Evolutionary conservation across 306 rosid species (phyloP), one percentile per base, ranked within the genome.

Genomic region (Castanopsis chinensis): DNA sequence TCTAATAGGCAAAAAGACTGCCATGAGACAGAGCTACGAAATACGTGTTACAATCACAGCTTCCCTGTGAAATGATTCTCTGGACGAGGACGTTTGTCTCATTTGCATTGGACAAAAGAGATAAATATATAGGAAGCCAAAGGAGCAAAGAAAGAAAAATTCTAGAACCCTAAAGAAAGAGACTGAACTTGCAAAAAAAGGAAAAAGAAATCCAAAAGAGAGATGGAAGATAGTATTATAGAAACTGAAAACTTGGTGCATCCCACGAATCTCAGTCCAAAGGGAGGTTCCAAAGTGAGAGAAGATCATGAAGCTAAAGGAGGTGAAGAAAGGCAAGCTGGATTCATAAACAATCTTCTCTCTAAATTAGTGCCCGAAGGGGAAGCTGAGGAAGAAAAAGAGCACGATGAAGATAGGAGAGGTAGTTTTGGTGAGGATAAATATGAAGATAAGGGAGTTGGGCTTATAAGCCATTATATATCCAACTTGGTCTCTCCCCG

Each of bases 221-320:
- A 71, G 1, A 85, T 85, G 88, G 88, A 85, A 72, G 86, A 78
- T 78, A 28, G 53, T 65, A 15, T 78, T 5, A 27, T 77, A 60
- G 76, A 68, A n/a, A 11, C 72, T 53, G 82, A 73, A 30, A 56
- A 52, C 27, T 21, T 60, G 53, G 52, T 41, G 45, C n/a, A 51
- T 35, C 69, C 80, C 19, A 3, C 21, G 41, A 71, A 56, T 74
- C 72, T 15, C 13, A 45, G 65, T 71, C 37, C 69, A 18, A 59
- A 17, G 73, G 65, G 32, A 33, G 73, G 23, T 12, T 43, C 19
- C n/a, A 45, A 49, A 20, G 37, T 9, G 30, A n/a, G 23, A 12
- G 75, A 53, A 5, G 76, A 72, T 53, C 49, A 30, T 0, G 72
- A 63, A 57, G 71, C 59, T 7, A 33, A 78, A 49, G 56, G 30